Evolutionary conservation across 495 filamentous ascomycete species (phyloP).

Genomic region (Glarea lozoyensis): DNA sequence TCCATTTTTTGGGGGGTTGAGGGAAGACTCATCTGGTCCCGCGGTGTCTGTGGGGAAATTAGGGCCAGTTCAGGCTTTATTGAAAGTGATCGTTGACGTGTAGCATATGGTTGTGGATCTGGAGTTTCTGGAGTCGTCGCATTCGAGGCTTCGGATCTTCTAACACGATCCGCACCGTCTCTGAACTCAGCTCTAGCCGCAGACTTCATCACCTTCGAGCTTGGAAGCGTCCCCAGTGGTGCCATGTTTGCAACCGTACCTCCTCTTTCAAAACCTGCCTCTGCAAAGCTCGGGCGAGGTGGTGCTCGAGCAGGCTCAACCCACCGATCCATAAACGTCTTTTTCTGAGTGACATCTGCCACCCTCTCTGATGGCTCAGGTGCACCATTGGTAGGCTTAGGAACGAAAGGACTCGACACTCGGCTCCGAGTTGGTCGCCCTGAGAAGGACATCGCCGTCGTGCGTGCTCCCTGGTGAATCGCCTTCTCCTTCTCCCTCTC

Average conservation of each 20-base stretch:
- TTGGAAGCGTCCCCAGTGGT: conserved; percentile 56
- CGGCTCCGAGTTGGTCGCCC: conserved; percentile 12
- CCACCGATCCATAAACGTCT: conserved; percentile 49
- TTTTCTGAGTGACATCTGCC: conserved; percentile 20
- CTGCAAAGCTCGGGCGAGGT: conserved; percentile 60
- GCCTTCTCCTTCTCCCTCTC: too few species aligned
- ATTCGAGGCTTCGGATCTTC: conserved; percentile 7
- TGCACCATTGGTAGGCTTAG: conserved; percentile 24
- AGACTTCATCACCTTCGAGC: conserved; percentile 20
- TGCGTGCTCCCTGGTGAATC: too few species aligned
- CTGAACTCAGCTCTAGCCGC: conserved; percentile 2
- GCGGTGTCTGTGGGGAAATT: conserved; percentile 1
- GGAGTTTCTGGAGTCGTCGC: conserved; percentile 16
- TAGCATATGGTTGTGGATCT: conserved; percentile 5
- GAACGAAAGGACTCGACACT: conserved; percentile 40
- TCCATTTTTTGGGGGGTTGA: not conserved
- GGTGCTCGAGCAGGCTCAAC: conserved; percentile 58
- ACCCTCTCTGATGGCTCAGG: conserved; percentile 8
- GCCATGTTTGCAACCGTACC: conserved; percentile 64
- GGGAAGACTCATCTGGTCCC: not conserved
- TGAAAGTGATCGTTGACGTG: not conserved
- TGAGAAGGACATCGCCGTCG: too few species aligned
- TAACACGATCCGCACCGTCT: conserved; percentile 1
- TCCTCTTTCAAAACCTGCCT: conserved; percentile 50
- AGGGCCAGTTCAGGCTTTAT: conserved; percentile 3